Evolutionary conservation across 1,284 basidiomycete species (phyloP), one percentile per base, ranked within the genome.

Genomic region (Puccinia coronata): DNA sequence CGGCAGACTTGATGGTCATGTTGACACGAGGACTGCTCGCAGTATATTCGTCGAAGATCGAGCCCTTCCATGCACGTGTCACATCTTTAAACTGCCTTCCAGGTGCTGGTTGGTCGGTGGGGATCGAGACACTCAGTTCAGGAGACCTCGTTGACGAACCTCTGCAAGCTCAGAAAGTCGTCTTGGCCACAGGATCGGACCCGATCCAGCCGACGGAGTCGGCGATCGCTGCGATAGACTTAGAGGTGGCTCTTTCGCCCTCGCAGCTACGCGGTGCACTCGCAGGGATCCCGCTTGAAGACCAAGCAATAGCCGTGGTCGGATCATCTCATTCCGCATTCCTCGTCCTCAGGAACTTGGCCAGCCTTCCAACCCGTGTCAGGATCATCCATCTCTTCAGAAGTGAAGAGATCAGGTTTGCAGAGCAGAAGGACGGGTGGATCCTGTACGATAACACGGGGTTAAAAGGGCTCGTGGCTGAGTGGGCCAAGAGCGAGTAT

Each of bases 381-480:
- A 36, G 14, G 25, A 63, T 76, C 39, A 16, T 70, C 16, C 74
- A 82, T 65, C 51, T 78, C 28, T 23, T 55, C 28, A 41, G 80
- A 34, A 36, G 11, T 11, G 51, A 57, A 12, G 55, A 63, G 16
- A 28, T 82, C 2, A 77, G 53, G 47, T 82, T 77, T 23, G 80
- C 80, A 4, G 57, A 77, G 43, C 65, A 77, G 34, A 82, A 53
- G 80, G 74, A 82, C 20, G 80, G 74, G 0, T 82, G 78, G 63
- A 78, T 82, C 36, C 28, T 82, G 23, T 69, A 77, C n/a, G 80
- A 82, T 63, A 82, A 82, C 78, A 82, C 80, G 28, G 80, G 80
- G 20, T 49, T 82, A n/a, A 82, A 82, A 61, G 80, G 80, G 34
- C 11, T 82, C 9, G 80, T 72, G 55, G 72, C 80, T 11, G 80